Evolutionary conservation across 176 grass and related monocot genomes (phyloP).

Genomic region (Ensete glaucum): DNA sequence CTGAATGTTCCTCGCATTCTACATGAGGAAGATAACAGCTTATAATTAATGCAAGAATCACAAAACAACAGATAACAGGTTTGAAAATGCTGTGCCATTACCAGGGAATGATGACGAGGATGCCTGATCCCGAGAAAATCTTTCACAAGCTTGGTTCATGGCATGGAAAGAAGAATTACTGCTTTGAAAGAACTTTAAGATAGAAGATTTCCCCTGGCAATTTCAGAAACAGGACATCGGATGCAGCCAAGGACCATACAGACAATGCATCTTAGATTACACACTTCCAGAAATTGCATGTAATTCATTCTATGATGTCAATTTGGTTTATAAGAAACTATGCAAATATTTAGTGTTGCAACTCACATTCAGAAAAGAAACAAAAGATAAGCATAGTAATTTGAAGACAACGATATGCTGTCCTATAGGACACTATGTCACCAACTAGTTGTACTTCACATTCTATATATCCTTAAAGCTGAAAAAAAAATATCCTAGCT

Average conservation of each 20-base stretch:
- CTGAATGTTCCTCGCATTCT: constrained; percentile 25
- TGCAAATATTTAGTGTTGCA: not conserved
- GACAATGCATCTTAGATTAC: not conserved
- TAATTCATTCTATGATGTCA: no score
- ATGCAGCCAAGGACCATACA: not conserved
- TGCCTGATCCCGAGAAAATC: constrained; percentile 19
- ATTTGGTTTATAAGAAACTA: not conserved
- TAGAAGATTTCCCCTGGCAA: constrained; percentile 47
- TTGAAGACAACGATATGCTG: no score
- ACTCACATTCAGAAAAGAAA: no score
- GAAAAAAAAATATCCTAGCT: no score
- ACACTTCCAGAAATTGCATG: no score
- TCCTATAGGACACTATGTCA: no score
- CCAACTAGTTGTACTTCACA: no score
- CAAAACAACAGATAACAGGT: not conserved
- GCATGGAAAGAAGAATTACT: constrained; percentile 24
- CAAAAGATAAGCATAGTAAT: no score
- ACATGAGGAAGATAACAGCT: not conserved
- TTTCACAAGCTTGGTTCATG: constrained; percentile 25
- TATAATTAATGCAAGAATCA: constrained; percentile 1
- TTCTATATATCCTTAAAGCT: no score
- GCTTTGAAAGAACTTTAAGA: constrained; percentile 65
- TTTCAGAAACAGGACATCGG: not conserved
- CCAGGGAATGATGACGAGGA: constrained; percentile 8
- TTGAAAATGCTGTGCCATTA: constrained; percentile 5